Evolutionary conservation across 768 basidiomycete species (phyloP).

Genomic region (Roridomyces roridus): DNA sequence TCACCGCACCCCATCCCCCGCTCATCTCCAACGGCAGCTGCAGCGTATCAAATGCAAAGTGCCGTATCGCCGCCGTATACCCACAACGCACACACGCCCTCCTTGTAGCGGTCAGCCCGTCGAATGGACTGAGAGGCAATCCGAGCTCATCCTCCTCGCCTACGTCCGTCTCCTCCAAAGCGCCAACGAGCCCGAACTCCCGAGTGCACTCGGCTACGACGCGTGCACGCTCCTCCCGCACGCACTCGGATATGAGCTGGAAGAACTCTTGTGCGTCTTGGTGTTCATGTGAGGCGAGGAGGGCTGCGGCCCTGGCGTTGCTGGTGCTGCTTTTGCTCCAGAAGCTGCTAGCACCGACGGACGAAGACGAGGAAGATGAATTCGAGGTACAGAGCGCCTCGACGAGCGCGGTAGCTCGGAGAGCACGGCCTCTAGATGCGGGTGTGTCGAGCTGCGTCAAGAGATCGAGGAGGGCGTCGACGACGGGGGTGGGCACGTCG

Average conservation of each 20-base stretch:
- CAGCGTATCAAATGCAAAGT: constrained; percentile 87
- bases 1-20: constrained; percentile 17
- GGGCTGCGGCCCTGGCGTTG: constrained; percentile 9
- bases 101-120: constrained; percentile 89
- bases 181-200: too few species aligned
- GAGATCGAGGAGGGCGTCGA: constrained; percentile 79
- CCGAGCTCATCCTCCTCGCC: background rate
- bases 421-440: constrained; percentile 61
- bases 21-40: constrained; percentile 55
- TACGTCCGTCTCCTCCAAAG: constrained; percentile 8
- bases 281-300: constrained; percentile 90
- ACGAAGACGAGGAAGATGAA: too few species aligned
- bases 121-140: constrained; percentile 77
- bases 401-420: constrained; percentile 42
- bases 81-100: constrained; percentile 89
- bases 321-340: background rate
- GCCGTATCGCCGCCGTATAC: constrained; percentile 94
- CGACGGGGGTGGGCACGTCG: constrained; percentile 86
- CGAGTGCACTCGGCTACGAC: constrained; percentile 36
- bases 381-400: constrained; percentile 49
- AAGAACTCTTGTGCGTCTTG: constrained; percentile 99
- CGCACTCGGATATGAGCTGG: constrained; percentile 87
- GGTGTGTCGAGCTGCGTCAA: constrained; percentile 73
- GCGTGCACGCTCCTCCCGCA: constrained; percentile 82
- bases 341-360: constrained; percentile 43